phyloP scores from a whole-genome alignment of 805 yeast species.

The Yamadazyma philogaea region DNA sequence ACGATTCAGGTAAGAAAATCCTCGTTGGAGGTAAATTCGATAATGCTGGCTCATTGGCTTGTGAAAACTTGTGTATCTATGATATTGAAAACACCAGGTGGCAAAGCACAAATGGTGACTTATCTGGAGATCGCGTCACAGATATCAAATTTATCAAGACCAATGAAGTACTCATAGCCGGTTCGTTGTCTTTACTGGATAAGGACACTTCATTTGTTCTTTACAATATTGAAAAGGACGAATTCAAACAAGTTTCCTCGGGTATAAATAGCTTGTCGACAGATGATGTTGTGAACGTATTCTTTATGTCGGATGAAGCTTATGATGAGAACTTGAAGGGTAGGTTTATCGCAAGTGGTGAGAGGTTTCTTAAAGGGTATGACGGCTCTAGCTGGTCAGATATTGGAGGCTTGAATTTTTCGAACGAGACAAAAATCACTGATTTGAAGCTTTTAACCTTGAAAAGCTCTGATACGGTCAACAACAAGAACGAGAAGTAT shows the following conservation, averaged over 20 bases:
- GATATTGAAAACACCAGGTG: conserved; percentile 54
- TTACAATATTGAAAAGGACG: conserved; percentile 48
- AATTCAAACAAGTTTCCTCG: conserved; percentile 18
- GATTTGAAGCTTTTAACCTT: conserved; percentile 45
- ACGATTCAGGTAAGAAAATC: conserved; percentile 35
- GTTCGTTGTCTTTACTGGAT: conserved; percentile 48
- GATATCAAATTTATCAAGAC: conserved; percentile 47
- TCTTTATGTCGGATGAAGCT: conserved; percentile 43
- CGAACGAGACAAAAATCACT: conserved; percentile 34
- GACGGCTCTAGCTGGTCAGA: conserved; percentile 49
- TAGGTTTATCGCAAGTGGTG: conserved; percentile 35
- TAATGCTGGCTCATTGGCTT: conserved; percentile 52
- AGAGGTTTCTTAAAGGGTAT: conserved; percentile 35
- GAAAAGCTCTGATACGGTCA: conserved; percentile 18
- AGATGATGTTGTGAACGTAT: neutral
- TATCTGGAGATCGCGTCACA: conserved; percentile 50
- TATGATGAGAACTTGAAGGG: conserved; percentile 36
- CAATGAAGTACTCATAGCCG: conserved; percentile 41
- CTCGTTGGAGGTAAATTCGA: conserved; percentile 75
- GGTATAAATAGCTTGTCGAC: conserved; percentile 6
- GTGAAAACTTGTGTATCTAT: conserved; percentile 66
- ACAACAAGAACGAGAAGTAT: conserved; percentile 30
- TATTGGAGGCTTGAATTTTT: conserved; percentile 33
- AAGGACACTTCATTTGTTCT: conserved; percentile 43
- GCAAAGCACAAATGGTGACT: conserved; percentile 36